Conservation (phyloP, 805 yeast genomes). For the Priceomyces medius region DNA sequence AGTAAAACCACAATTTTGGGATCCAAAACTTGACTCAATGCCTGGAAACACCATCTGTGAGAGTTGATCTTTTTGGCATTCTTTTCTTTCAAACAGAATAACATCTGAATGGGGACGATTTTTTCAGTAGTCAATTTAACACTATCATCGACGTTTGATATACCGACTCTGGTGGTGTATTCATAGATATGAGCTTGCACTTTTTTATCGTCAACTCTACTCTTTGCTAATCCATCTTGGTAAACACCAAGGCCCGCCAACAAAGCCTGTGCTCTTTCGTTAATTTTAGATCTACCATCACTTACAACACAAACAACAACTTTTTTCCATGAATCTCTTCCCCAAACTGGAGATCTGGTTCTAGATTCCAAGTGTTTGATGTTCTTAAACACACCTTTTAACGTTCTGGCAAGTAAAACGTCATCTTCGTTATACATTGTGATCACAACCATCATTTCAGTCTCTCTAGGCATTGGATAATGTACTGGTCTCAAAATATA, state of each 20-base stretch:
- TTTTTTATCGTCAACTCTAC: conserved; percentile 55
- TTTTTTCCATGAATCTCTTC: conserved; percentile 55
- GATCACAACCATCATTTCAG: conserved; percentile 60
- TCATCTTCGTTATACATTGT: conserved; percentile 73
- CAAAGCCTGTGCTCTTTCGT: conserved; percentile 60
- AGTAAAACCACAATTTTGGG: conserved; percentile 58
- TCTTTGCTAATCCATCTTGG: conserved; percentile 65
- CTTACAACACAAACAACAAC: conserved; percentile 61
- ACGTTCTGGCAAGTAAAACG: conserved; percentile 56
- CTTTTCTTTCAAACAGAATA: conserved; percentile 60
- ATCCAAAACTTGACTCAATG: conserved; percentile 54
- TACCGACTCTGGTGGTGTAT: conserved; percentile 60
- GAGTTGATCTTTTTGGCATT: conserved; percentile 66
- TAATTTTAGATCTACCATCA: conserved; percentile 67
- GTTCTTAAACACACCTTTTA: conserved; percentile 64
- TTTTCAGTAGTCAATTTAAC: conserved; percentile 51
- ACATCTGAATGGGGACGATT: conserved; percentile 61
- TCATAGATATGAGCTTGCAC: conserved; percentile 67
- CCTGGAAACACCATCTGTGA: conserved; percentile 70
- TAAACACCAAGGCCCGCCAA: conserved; percentile 65
- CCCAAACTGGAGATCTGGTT: conserved; percentile 48
- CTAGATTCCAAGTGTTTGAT: conserved; percentile 55
- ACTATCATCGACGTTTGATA: conserved; percentile 49
- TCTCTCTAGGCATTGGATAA: conserved; percentile 51
- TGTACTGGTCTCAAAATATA: conserved; percentile 56